Conservation (phyloP, 2,329 filamentous ascomycete species). For the Chaetomiaceae sp. region DNA sequence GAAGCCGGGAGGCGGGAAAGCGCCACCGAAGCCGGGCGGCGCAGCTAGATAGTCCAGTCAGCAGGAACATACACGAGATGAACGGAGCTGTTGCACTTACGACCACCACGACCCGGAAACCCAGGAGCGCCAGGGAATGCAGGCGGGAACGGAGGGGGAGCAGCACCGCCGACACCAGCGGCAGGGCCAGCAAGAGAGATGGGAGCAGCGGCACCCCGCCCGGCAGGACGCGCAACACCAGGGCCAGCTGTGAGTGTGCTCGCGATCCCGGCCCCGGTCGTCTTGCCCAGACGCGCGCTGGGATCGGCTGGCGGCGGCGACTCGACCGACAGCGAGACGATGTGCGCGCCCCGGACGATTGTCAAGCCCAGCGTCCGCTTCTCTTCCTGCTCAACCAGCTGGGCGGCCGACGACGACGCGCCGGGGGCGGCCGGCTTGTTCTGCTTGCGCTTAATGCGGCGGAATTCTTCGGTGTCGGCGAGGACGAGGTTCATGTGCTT, state of each 20-base stretch:
- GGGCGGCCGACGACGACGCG: slow-evolving; percentile 55
- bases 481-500: slow-evolving; percentile 99
- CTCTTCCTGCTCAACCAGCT: slow-evolving; percentile 82
- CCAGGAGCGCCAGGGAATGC: slow-evolving; percentile 47
- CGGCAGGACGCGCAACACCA: slow-evolving; percentile 86
- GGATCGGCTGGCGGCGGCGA: slow-evolving; percentile 93
- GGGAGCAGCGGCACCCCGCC: slow-evolving; percentile 66
- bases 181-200: slow-evolving; percentile 85
- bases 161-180: slow-evolving; percentile 74
- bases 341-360: slow-evolving; percentile 90
- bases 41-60: slow-evolving; percentile 38
- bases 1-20: slow-evolving; percentile 42
- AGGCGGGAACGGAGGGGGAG: slow-evolving; percentile 60
- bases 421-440: slow-evolving; percentile 65
- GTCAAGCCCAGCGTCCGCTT: slow-evolving; percentile 95
- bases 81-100: slow-evolving; percentile 38
- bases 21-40: slow-evolving; percentile 49
- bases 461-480: slow-evolving; percentile 97
- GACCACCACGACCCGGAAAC: slow-evolving; percentile 51
- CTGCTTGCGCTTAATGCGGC: slow-evolving; percentile 80
- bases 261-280: slow-evolving; percentile 62
- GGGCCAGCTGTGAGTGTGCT: slow-evolving; percentile 75
- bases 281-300: slow-evolving; percentile 79
- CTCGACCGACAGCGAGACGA: slow-evolving; percentile 92
- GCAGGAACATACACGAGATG: slow-evolving; percentile 16